Conservation (phyloP, 2,329 filamentous ascomycete species). For the Pseudogymnoascus sp. region DNA sequence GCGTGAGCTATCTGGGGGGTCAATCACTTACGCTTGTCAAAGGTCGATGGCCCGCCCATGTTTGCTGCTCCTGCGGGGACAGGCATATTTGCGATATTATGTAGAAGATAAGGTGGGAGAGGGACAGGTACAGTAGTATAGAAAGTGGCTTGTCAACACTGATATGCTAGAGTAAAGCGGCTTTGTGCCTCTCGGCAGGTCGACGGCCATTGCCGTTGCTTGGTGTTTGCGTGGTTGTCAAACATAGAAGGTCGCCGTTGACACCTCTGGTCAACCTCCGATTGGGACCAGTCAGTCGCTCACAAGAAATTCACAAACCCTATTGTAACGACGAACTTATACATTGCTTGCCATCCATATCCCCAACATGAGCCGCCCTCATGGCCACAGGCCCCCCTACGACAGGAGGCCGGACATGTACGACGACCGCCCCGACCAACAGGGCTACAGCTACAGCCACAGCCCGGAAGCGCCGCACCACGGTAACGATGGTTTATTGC, state of each 20-base stretch:
- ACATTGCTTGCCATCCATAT: background rate
- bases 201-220: background rate
- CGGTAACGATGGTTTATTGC: slow-evolving; percentile 28
- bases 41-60: slow-evolving; percentile 53
- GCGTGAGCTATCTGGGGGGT: slow-evolving; percentile 22
- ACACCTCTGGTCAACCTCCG: background rate
- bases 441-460: slow-evolving; percentile 15
- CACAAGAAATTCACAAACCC: background rate
- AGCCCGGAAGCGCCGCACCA: slow-evolving; percentile 27
- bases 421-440: slow-evolving; percentile 31
- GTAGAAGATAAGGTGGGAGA: background rate
- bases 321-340: background rate
- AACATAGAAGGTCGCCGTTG: background rate
- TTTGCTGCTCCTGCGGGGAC: slow-evolving; percentile 42
- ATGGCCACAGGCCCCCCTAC: slow-evolving; percentile 15
- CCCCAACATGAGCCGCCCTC: slow-evolving; percentile 17
- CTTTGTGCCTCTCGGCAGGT: background rate
- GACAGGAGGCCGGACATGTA: slow-evolving; percentile 33
- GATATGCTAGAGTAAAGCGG: background rate
- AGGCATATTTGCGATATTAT: slow-evolving; percentile 21
- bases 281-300: background rate
- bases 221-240: slow-evolving; percentile 2
- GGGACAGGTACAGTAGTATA: background rate
- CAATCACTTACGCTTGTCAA: slow-evolving; percentile 57
- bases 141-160: slow-evolving; percentile 1